phyloP scores from a whole-genome alignment of 352 stramenopile genomes.

The Globisporangium cederbergense region DNA sequence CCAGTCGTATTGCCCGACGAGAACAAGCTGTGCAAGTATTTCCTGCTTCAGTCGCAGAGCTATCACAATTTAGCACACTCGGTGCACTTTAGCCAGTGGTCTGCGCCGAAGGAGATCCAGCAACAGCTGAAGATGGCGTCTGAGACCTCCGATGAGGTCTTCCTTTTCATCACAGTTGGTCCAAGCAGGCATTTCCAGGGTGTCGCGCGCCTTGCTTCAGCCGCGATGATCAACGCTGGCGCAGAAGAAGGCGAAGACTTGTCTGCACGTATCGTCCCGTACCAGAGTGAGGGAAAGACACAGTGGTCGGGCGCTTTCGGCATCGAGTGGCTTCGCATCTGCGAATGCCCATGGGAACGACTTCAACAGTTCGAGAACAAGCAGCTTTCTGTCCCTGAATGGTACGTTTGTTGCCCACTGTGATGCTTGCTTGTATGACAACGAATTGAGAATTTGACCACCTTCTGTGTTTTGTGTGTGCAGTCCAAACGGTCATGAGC shows the following conservation, averaged over 20 bases:
- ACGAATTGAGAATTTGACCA: constrained; percentile 1
- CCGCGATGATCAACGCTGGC: constrained; percentile 34
- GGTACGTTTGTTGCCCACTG: constrained; percentile 27
- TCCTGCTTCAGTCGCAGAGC: constrained; percentile 73
- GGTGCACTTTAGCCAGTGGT: constrained; percentile 75
- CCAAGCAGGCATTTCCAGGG: constrained; percentile 81
- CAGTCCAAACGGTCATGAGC: constrained; percentile 65
- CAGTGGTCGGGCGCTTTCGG: constrained; percentile 63
- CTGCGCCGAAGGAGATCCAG: constrained; percentile 41
- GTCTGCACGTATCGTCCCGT: constrained; percentile 44
- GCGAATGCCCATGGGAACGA: constrained; percentile 83
- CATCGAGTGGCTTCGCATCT: constrained; percentile 85
- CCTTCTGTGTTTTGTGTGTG: constrained; percentile 1
- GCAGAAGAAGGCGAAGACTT: constrained; percentile 50
- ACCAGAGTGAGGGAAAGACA: constrained; percentile 41
- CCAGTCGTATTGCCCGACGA: constrained; percentile 56
- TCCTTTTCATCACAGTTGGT: constrained; percentile 70
- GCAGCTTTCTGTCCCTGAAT: constrained; percentile 47
- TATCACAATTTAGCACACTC: constrained; percentile 82
- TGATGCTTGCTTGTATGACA: constrained; percentile 8
- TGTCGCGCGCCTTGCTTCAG: constrained; percentile 44
- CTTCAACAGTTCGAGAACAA: constrained; percentile 74
- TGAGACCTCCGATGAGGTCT: constrained; percentile 76
- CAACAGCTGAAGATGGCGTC: constrained; percentile 68
- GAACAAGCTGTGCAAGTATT: constrained; percentile 78